phyloP scores from a whole-genome alignment of 768 basidiomycete genomes.

The Termitomyces sp. region DNA sequence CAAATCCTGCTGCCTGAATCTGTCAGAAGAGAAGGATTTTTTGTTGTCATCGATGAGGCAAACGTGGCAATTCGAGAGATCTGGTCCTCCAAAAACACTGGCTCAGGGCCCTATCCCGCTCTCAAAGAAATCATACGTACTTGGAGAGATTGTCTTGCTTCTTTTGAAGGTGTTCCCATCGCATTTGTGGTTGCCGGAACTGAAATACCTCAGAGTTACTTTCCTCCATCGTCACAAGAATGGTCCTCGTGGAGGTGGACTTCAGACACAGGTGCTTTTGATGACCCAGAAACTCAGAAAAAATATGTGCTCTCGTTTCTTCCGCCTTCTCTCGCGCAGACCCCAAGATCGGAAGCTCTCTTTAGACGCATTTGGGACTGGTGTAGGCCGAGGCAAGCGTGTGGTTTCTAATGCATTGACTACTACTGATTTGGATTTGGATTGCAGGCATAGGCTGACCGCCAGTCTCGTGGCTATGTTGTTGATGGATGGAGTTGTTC shows the following conservation, averaged over 20 bases:
- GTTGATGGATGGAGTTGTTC: too few relatives aligned
- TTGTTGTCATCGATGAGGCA: constrained; percentile 1
- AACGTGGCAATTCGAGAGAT: neutral
- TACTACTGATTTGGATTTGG: too few relatives aligned
- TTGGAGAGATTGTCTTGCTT: neutral
- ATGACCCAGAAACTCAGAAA: too few relatives aligned
- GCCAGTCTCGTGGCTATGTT: neutral
- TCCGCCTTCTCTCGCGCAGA: too few relatives aligned
- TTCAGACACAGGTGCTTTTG: neutral
- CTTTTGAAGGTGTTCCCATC: neutral
- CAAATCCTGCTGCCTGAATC: neutral
- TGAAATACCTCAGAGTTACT: neutral
- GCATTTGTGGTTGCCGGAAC: neutral
- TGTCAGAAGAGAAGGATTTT: neutral
- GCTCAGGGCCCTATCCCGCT: neutral
- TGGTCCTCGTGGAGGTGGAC: neutral
- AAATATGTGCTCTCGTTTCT: too few relatives aligned
- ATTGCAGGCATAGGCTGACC: neutral
- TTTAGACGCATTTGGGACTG: too few relatives aligned
- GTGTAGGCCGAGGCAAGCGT: too few relatives aligned
- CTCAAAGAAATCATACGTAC: neutral
- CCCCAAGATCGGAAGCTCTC: too few relatives aligned
- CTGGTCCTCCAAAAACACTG: neutral
- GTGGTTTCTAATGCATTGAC: too few relatives aligned
- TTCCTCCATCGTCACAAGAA: neutral